A percentile compares a stretch with the other conserved stretches of the same genome.
These are phyloP conservation scores for Cyberlindnera saturnus DNA, from an alignment of 805 yeast species.

Conservation along the genomic window DNA sequence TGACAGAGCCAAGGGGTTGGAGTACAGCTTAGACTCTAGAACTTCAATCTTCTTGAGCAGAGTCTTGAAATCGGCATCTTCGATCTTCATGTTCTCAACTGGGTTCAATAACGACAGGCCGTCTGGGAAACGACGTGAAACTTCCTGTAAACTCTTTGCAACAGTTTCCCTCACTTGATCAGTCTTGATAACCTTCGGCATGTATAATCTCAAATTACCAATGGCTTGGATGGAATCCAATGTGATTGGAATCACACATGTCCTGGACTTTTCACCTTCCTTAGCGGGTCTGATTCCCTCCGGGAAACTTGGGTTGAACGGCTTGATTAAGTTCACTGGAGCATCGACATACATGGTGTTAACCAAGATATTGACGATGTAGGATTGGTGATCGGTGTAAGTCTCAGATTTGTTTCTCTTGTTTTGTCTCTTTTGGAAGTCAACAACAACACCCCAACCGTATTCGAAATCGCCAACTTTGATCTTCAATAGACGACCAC, in stretches of 20 bases:
- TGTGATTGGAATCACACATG: constrained; percentile 81
- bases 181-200: constrained; percentile 72
- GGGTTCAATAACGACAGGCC: constrained; percentile 93
- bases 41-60: constrained; percentile 76
- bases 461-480: constrained; percentile 57
- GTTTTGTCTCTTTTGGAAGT: constrained; percentile 62
- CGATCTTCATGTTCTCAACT: constrained; percentile 85
- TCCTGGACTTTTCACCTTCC: constrained; percentile 62
- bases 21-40: constrained; percentile 62
- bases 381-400: constrained; percentile 82
- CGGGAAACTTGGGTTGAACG: constrained; percentile 71
- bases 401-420: constrained; percentile 52
- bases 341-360: constrained; percentile 74
- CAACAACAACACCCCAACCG: constrained; percentile 95
- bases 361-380: constrained; percentile 79
- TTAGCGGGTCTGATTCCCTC: constrained; percentile 84
- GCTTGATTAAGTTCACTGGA: constrained; percentile 75
- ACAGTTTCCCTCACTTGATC: constrained; percentile 54
- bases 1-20: constrained; percentile 63
- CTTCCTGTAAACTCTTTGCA: constrained; percentile 71
- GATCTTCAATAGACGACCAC: constrained; percentile 79
- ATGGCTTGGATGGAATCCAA: constrained; percentile 67
- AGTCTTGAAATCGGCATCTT: constrained; percentile 67
- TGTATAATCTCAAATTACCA: constrained; percentile 72
- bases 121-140: constrained; percentile 77